These are phyloP conservation scores for Dactylellina leptospora DNA, from an alignment of 2,329 filamentous ascomycete species.

Conservation along the genomic window DNA sequence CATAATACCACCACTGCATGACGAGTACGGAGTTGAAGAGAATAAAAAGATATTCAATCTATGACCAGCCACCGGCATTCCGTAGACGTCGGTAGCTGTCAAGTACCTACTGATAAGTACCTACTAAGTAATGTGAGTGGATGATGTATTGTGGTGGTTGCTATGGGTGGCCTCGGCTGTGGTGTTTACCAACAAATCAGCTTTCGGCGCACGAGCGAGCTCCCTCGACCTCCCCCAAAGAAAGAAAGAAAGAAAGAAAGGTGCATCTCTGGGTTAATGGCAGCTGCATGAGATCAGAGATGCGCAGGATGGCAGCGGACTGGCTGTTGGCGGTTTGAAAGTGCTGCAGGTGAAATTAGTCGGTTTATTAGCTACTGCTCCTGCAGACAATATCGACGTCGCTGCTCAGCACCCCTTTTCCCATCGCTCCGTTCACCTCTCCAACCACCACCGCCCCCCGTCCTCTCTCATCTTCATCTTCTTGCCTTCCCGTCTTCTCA, in stretches of 20 bases:
- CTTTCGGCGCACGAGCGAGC: not conserved
- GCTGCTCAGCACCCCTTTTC: no score
- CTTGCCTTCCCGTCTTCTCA: not conserved
- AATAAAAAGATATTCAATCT: no score
- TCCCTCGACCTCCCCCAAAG: not conserved
- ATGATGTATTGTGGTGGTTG: conserved; percentile 4
- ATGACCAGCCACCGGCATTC: no score
- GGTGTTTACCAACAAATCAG: conserved; percentile 13
- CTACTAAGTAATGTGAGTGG: not conserved
- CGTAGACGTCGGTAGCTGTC: no score
- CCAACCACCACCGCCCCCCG: no score
- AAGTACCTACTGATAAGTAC: no score
- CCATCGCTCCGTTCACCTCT: no score
- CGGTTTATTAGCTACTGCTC: no score
- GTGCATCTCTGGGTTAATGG: not conserved
- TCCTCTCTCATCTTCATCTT: conserved; percentile 3
- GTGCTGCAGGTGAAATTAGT: conserved; percentile 23
- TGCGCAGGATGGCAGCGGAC: not conserved
- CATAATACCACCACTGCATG: conserved; percentile 9
- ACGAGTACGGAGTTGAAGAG: conserved; percentile 22
- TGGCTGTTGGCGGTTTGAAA: conserved; percentile 1
- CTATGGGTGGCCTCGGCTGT: conserved; percentile 11
- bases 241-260: not conserved
- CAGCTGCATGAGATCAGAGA: not conserved
- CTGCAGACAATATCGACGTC: conserved; percentile 3